Evolutionary conservation across 1,139 yeast genomes (phyloP).

Genomic region (Saccharomyces hybrid): DNA sequence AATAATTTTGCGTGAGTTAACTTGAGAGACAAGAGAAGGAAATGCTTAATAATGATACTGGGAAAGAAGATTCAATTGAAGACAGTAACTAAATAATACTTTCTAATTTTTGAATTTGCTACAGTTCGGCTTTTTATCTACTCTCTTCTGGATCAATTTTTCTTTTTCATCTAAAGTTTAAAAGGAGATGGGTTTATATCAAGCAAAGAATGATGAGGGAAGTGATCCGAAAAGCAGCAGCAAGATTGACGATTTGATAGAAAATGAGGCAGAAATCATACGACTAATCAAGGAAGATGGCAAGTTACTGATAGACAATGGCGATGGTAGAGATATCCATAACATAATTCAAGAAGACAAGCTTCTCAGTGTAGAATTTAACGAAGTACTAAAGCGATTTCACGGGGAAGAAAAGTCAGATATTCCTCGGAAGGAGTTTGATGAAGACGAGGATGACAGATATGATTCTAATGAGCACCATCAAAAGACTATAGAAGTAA

Average conservation of each 20-base stretch:
- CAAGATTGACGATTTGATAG: slow-evolving; percentile 4
- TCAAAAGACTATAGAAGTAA: slow-evolving; percentile 10
- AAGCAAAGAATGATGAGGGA: neutral
- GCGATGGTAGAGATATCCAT: slow-evolving; percentile 3
- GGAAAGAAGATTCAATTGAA: neutral
- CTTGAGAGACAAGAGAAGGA: neutral
- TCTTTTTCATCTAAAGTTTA: neutral
- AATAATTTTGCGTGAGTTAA: neutral
- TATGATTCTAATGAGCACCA: slow-evolving; percentile 23
- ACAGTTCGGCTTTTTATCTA: neutral
- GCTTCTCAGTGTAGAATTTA: slow-evolving; percentile 1
- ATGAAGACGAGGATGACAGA: slow-evolving; percentile 27
- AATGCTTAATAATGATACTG: neutral
- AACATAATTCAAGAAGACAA: slow-evolving; percentile 4
- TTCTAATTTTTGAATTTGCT: neutral
- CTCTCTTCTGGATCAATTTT: neutral
- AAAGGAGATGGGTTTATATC: neutral
- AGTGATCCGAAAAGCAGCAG: slow-evolving; percentile 2
- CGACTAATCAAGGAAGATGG: slow-evolving; percentile 2
- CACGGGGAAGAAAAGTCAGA: slow-evolving; percentile 1
- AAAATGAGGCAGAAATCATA: slow-evolving; percentile 5
- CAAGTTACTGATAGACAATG: slow-evolving; percentile 3
- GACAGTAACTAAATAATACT: neutral
- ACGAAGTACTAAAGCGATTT: slow-evolving; percentile 3
- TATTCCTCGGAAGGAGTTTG: slow-evolving; percentile 4